Evolutionary conservation across 345 rosid species (phyloP), one percentile per base, ranked within the genome.

Genomic region (Eucalyptus brandiana): DNA sequence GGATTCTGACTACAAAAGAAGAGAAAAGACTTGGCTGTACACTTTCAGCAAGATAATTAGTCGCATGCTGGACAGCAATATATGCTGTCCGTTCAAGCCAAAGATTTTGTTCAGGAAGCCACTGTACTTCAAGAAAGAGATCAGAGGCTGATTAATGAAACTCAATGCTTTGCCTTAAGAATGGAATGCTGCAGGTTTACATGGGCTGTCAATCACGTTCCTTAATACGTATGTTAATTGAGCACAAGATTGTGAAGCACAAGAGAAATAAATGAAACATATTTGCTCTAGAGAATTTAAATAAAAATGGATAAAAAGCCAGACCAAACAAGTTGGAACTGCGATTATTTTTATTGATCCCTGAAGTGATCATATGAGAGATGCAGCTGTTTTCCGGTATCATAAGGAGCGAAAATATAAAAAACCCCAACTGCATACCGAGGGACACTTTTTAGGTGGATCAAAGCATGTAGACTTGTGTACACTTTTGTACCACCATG

Each of bases 401-500:
- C 44, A 54, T 16, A 34, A 42, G 51, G 14, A 15, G 19, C 44
- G 34, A 80, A 88, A 72, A 83, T 72, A 58, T 30, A 86, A 91
- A 76, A 88, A 80, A 76, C 53, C 86, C 56, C 87, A 87, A 87
- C n/a, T 12, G 88, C 92, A 49, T 94, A 97, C 99, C 92, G 21
- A 87, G 85, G 97, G 94, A 93, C 93, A 94, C 90, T 94, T 94
- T 88, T 92, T 93, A 26, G 93, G 87, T 87, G 93, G 91, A 28
- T 89, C 86, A 89, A 97, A 97, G 88, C 95, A 51, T 10, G 97
- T 94, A 24, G 98, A 95, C 88, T 93, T 89, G 50, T 94, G 97
- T 26, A 94, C 96, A 80, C 94, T 93, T 90, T 91, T 90, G 88
- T 97, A 97, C 99, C 98, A 95, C 99, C 97, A 94, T 65, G 96